These are phyloP conservation scores for Aspergillus cristatus DNA, from an alignment of 495 filamentous ascomycete genomes.

Conservation along the genomic window DNA sequence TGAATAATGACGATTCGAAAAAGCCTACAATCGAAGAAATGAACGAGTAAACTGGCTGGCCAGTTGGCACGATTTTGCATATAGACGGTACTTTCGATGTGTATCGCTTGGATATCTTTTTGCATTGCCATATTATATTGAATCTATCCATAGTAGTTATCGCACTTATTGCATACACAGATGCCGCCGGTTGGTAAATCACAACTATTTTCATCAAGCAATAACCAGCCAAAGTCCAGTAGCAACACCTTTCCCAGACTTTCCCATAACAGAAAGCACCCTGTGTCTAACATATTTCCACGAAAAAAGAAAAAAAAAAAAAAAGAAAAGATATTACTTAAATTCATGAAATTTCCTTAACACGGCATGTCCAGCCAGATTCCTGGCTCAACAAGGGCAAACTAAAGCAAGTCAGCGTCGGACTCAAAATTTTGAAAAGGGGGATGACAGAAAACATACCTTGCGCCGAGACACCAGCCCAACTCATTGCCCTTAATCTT, in stretches of 20 bases:
- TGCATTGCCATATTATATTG: no score
- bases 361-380: slow-evolving; percentile 66
- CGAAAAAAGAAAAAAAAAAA: slow-evolving; percentile 6
- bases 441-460: slow-evolving; percentile 40
- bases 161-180: no score
- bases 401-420: slow-evolving; percentile 39
- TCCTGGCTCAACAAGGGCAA: slow-evolving; percentile 64
- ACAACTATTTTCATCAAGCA: background rate
- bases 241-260: no score
- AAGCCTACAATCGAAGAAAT: slow-evolving; percentile 39
- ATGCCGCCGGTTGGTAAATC: background rate
- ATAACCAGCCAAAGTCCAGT: no score
- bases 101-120: no score
- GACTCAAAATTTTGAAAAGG: slow-evolving; percentile 2
- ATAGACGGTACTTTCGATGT: no score
- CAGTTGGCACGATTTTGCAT: no score
- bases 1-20: slow-evolving; percentile 16
- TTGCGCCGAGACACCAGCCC: slow-evolving; percentile 95
- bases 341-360: slow-evolving; percentile 50
- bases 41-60: slow-evolving; percentile 10
- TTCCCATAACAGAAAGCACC: no score
- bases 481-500: slow-evolving; percentile 96
- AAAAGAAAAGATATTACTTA: slow-evolving; percentile 13
- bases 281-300: slow-evolving; percentile 19
- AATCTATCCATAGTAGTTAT: no score